These are phyloP conservation scores for Colletotrichum tabaci DNA, from an alignment of 2,329 filamentous ascomycete genomes.

Conservation along the genomic window DNA sequence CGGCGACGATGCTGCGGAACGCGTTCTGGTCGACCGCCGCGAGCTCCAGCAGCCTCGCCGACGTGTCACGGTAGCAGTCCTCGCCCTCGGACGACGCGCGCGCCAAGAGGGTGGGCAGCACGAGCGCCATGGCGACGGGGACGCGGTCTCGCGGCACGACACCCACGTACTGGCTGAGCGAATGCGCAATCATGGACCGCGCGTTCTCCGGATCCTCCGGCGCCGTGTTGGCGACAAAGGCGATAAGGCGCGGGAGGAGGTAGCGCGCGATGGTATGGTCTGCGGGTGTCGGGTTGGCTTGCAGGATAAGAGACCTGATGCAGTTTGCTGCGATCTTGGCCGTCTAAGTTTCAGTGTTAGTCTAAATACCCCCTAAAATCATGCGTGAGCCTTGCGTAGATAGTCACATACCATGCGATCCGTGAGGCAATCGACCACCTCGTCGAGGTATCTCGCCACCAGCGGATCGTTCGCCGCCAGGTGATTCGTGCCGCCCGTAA, in stretches of 20 bases:
- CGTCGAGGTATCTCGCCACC: constrained; percentile 81
- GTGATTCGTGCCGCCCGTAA: constrained; percentile 83
- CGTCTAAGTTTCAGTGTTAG: constrained; percentile 64
- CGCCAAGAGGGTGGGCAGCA: constrained; percentile 83
- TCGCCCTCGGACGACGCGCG: constrained; percentile 77
- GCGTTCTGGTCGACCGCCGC: constrained; percentile 80
- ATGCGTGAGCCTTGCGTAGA: not conserved
- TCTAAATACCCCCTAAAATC: too few relatives aligned
- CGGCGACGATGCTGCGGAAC: constrained; percentile 82
- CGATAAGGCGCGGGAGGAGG: constrained; percentile 81
- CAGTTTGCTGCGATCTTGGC: constrained; percentile 93
- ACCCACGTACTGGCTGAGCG: constrained; percentile 80
- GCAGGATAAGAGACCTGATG: constrained; percentile 84
- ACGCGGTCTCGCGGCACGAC: constrained; percentile 62
- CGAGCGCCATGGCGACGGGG: constrained; percentile 77
- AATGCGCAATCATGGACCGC: constrained; percentile 78
- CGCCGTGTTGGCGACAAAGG: constrained; percentile 79
- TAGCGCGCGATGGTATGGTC: constrained; percentile 82
- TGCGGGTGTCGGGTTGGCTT: constrained; percentile 72
- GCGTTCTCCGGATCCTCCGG: constrained; percentile 85
- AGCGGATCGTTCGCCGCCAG: constrained; percentile 83
- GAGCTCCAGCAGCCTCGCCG: constrained; percentile 82
- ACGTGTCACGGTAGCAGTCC: constrained; percentile 79
- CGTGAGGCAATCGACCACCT: constrained; percentile 86
- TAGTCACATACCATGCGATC: constrained; percentile 79